Evolutionary conservation across 192 early-diverging fungal genomes (phyloP).

Genomic region (Coemansia sp.): DNA sequence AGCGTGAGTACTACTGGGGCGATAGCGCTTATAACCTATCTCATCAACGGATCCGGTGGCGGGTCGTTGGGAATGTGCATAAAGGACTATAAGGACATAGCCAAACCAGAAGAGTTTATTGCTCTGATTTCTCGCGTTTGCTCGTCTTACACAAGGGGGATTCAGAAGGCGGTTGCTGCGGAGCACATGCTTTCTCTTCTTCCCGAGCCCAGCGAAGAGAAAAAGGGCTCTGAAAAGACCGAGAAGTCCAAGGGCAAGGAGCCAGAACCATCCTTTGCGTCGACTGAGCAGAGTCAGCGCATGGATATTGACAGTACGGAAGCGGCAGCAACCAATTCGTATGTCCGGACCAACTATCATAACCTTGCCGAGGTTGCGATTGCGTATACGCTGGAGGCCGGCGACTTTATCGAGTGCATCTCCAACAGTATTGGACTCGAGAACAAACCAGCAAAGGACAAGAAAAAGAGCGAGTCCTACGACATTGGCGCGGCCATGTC

Average conservation of each 20-base stretch:
- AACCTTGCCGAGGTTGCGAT: constrained; percentile 43
- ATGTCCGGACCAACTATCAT: constrained; percentile 28
- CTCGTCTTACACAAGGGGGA: constrained; percentile 16
- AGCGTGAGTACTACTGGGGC: constrained; percentile 31
- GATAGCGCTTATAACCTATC: constrained; percentile 37
- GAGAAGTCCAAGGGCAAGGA: constrained; percentile 25
- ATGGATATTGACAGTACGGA: constrained; percentile 42
- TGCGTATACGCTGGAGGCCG: constrained; percentile 35
- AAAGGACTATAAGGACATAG: constrained; percentile 30
- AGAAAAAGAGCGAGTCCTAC: constrained; percentile 3
- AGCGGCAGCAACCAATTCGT: constrained; percentile 18
- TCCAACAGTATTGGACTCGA: constrained; percentile 48
- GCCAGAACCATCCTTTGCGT: constrained; percentile 4
- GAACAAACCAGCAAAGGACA: constrained; percentile 9
- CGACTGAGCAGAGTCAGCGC: constrained; percentile 7
- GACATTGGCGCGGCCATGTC: constrained; percentile 21
- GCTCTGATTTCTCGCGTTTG: constrained; percentile 22
- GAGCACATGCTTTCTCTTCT: constrained; percentile 30
- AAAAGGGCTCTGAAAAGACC: constrained; percentile 19
- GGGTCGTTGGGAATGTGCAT: constrained; percentile 39
- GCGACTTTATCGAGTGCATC: constrained; percentile 52
- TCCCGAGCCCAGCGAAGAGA: constrained; percentile 23
- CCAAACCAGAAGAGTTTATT: constrained; percentile 37
- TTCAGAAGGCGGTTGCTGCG: constrained; percentile 38
- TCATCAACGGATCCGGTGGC: constrained; percentile 43